Conservation (phyloP, 2,329 filamentous ascomycete species). For the Fonsecaea nubica region DNA sequence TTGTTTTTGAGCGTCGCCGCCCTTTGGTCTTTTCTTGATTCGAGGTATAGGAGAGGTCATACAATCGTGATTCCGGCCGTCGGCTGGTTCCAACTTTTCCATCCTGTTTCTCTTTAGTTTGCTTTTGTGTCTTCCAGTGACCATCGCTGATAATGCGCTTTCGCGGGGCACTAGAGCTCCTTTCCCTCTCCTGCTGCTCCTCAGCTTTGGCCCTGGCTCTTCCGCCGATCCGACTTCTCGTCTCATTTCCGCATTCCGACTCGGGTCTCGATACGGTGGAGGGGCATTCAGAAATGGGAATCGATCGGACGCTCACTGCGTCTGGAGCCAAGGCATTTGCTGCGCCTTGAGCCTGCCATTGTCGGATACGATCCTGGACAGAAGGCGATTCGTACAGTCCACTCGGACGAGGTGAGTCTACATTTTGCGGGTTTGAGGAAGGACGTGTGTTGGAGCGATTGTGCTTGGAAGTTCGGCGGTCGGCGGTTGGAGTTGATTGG, state of each 20-base stretch:
- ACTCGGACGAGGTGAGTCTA: constrained; percentile 27
- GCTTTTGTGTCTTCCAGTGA: constrained; percentile 69
- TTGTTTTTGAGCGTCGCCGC: constrained; percentile 32
- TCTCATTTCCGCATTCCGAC: constrained; percentile 28
- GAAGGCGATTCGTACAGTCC: constrained; percentile 67
- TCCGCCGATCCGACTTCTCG: constrained; percentile 23
- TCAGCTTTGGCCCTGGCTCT: constrained; percentile 30
- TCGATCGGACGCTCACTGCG: constrained; percentile 38
- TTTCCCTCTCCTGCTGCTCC: constrained; percentile 41
- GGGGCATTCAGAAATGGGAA: constrained; percentile 33
- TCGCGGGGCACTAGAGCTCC: constrained; percentile 71
- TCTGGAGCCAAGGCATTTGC: constrained; percentile 45
- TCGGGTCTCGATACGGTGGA: constrained; percentile 23
- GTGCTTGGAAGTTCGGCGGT: constrained; percentile 38
- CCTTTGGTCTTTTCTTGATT: constrained; percentile 36
- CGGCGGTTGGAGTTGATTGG: constrained; percentile 43
- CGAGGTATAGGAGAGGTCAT: constrained; percentile 34
- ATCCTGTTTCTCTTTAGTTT: constrained; percentile 14
- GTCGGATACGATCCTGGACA: constrained; percentile 79
- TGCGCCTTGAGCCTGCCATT: constrained; percentile 83
- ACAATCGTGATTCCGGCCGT: constrained; percentile 37
- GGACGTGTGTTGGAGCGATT: constrained; percentile 16
- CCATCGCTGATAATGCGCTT: constrained; percentile 93
- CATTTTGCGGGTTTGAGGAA: constrained; percentile 31
- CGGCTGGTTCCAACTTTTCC: constrained; percentile 9